These are phyloP conservation scores for Teunomyces kruisii DNA, from an alignment of 805 yeast genomes.

Conservation along the genomic window DNA sequence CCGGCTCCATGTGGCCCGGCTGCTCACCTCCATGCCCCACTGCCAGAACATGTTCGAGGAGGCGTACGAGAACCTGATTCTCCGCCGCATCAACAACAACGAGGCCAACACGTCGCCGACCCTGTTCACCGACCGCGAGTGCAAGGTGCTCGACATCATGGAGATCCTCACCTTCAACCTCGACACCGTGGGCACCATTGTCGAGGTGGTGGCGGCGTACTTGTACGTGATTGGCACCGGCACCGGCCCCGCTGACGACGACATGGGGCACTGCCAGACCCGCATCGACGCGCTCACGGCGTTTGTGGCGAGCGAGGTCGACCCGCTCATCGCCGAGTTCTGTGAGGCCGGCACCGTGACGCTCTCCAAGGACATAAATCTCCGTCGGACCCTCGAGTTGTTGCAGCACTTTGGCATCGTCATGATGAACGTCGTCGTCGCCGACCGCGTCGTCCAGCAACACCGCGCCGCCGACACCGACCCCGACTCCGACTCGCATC, in stretches of 20 bases:
- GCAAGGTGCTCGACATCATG: slow-evolving; percentile 15
- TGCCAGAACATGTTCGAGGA: neutral
- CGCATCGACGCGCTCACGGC: neutral
- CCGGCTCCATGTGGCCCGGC: neutral
- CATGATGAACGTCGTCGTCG: neutral
- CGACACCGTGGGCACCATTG: slow-evolving; percentile 7
- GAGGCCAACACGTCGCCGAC: slow-evolving; percentile 13
- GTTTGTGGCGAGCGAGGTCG: neutral
- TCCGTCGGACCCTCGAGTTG: neutral
- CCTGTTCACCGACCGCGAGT: slow-evolving; percentile 15
- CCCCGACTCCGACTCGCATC: neutral
- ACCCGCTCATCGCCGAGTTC: slow-evolving; percentile 1
- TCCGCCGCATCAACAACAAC: slow-evolving; percentile 13
- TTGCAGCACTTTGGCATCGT: slow-evolving; percentile 1
- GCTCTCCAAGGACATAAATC: neutral
- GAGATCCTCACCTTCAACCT: slow-evolving; percentile 16
- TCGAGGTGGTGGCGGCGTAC: neutral
- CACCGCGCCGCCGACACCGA: neutral
- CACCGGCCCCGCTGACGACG: no score
- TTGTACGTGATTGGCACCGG: neutral
- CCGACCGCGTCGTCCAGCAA: neutral
- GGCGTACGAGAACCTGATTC: slow-evolving; percentile 14
- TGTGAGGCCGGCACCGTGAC: neutral
- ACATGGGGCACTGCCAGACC: neutral
- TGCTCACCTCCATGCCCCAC: neutral